Conservation (phyloP, 148 eudicot species). For the Rhododendron mucronatum region DNA sequence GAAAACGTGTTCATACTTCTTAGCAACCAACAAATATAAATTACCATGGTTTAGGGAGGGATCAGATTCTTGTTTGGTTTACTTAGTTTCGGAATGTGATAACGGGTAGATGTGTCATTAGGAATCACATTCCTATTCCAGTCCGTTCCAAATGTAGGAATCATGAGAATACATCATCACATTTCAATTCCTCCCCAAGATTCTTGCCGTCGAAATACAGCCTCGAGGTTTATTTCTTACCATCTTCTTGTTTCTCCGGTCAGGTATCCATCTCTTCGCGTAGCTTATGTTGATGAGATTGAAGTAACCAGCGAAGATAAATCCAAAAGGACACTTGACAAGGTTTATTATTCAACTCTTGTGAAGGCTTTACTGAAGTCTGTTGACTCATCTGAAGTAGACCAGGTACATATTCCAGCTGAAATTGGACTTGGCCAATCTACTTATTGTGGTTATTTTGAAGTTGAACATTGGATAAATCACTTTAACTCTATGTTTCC, state of each 20-base stretch:
- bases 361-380: constrained; percentile 60
- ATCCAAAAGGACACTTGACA: constrained; percentile 38
- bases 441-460: neutral
- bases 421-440: neutral
- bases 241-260: neutral
- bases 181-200: neutral
- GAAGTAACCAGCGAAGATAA: constrained; percentile 47
- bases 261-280: constrained; percentile 71
- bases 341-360: constrained; percentile 65
- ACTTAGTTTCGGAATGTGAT: neutral
- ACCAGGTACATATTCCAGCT: constrained; percentile 44
- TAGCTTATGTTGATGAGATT: constrained; percentile 69
- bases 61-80: neutral
- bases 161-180: neutral
- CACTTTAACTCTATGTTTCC: neutral
- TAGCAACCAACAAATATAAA: too few relatives aligned
- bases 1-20: too few relatives aligned
- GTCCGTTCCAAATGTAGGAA: neutral
- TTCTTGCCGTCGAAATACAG: neutral
- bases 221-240: neutral
- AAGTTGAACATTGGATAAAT: neutral
- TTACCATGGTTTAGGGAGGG: neutral
- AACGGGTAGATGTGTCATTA: neutral
- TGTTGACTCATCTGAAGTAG: constrained; percentile 51
- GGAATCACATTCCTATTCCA: neutral